phyloP scores from a whole-genome alignment of 495 filamentous ascomycete genomes.

The Xanthoparmelia taractica region DNA sequence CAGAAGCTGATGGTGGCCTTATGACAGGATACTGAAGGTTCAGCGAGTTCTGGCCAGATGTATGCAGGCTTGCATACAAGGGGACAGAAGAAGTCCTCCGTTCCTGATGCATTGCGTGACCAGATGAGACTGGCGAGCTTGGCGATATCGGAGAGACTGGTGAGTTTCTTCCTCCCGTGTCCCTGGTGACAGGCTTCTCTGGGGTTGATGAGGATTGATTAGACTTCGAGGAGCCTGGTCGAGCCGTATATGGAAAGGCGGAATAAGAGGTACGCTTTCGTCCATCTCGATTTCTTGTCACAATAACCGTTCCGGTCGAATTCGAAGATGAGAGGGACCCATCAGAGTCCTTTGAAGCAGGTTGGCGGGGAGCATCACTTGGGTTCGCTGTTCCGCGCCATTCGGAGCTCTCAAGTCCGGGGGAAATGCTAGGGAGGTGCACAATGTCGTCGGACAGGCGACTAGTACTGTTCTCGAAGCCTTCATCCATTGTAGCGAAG shows the following conservation, averaged over 20 bases:
- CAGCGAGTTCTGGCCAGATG: conserved; percentile 36
- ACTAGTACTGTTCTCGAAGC: background rate
- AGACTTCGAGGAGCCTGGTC: conserved; percentile 24
- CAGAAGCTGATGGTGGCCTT: conserved; percentile 40
- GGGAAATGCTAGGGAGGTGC: conserved; percentile 22
- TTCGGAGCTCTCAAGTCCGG: background rate
- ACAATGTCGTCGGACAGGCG: conserved; percentile 21
- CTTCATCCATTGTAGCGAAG: conserved; percentile 12
- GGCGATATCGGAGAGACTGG: conserved; percentile 20
- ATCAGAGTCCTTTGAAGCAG: conserved; percentile 28
- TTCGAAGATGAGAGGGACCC: conserved; percentile 43
- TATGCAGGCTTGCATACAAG: conserved; percentile 34
- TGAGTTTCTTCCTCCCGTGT: conserved; percentile 7
- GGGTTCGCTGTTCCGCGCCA: conserved; percentile 10
- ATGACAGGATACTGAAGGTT: conserved; percentile 46
- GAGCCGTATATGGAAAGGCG: conserved; percentile 22
- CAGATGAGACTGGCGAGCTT: conserved; percentile 12
- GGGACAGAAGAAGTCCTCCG: conserved; percentile 21
- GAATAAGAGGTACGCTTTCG: conserved; percentile 25
- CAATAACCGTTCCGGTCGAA: conserved; percentile 43
- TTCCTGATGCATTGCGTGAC: conserved; percentile 6
- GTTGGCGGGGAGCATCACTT: conserved; percentile 14
- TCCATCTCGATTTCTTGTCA: conserved; percentile 27
- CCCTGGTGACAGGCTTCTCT: conserved; percentile 11
- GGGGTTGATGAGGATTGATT: conserved; percentile 19